phyloP scores from a whole-genome alignment of 352 stramenopile genomes.

The Phytopythium litorale region DNA sequence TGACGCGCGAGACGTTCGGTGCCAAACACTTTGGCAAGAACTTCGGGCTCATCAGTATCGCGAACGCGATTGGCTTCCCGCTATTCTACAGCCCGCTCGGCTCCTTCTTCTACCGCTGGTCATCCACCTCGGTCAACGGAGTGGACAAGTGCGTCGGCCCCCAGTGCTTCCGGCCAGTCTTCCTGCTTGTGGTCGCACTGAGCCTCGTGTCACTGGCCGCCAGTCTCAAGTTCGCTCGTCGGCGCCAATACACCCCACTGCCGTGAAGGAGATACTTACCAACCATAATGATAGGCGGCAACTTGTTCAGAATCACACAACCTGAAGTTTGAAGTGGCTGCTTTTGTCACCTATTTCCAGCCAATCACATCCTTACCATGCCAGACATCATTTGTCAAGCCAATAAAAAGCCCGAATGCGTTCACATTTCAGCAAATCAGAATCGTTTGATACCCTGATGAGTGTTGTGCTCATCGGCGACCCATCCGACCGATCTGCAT shows the following conservation, averaged over 20 bases:
- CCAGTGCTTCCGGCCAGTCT: slow-evolving; percentile 61
- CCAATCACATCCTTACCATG: slow-evolving; percentile 1
- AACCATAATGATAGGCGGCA: not conserved
- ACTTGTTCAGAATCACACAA: too few species aligned
- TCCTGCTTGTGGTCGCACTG: slow-evolving; percentile 48
- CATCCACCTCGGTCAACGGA: slow-evolving; percentile 27
- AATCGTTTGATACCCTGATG: not conserved
- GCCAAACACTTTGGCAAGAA: slow-evolving; percentile 74
- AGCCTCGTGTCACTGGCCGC: slow-evolving; percentile 45
- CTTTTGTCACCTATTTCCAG: not conserved
- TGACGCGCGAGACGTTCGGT: slow-evolving; percentile 71
- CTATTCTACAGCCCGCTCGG: slow-evolving; percentile 67
- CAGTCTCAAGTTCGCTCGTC: slow-evolving; percentile 47
- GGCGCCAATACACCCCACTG: slow-evolving; percentile 21
- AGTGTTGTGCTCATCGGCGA: not conserved
- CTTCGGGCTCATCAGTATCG: slow-evolving; percentile 69
- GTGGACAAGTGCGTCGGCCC: slow-evolving; percentile 49
- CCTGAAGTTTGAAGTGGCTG: not conserved
- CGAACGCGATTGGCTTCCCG: slow-evolving; percentile 69
- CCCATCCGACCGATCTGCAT: not conserved
- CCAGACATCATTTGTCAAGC: not conserved
- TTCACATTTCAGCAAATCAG: not conserved
- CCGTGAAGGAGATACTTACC: not conserved
- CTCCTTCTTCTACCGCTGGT: slow-evolving; percentile 52
- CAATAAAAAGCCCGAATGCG: not conserved